Evolutionary conservation across 2,329 filamentous ascomycete genomes (phyloP).

Genomic region (Aureobasidium sp.): DNA sequence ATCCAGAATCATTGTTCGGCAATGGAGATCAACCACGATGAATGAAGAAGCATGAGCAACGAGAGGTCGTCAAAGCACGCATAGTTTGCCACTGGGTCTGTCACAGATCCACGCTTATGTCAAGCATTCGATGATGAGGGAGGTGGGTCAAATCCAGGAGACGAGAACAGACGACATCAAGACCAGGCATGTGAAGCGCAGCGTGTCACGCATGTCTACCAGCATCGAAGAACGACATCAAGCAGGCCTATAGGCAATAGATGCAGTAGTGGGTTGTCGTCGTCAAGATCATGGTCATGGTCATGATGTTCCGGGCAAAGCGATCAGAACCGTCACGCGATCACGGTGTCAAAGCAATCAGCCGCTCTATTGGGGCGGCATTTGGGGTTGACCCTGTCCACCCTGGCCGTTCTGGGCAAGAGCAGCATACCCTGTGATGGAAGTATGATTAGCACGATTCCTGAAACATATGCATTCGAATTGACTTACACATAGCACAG

Average conservation of each 20-base stretch:
- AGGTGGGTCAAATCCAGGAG: constrained; percentile 11
- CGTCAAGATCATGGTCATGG: background rate
- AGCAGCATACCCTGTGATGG: constrained; percentile 49
- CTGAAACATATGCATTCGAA: background rate
- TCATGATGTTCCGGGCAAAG: background rate
- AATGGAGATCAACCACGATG: background rate
- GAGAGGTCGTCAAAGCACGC: background rate
- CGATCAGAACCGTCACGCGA: constrained; percentile 9
- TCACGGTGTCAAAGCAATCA: constrained; percentile 11
- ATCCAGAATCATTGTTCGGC: background rate
- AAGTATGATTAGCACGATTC: background rate
- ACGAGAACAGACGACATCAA: background rate
- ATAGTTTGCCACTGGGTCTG: background rate
- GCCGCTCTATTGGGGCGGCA: constrained; percentile 9
- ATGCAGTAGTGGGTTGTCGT: background rate
- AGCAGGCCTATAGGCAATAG: constrained; percentile 7
- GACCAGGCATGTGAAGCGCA: constrained; percentile 11
- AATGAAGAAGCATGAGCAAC: constrained; percentile 3
- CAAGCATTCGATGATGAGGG: background rate
- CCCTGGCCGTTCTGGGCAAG: constrained; percentile 44
- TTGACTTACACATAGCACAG: constrained; percentile 55
- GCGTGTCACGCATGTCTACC: constrained; percentile 13
- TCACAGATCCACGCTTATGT: constrained; percentile 8
- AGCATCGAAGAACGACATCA: constrained; percentile 9
- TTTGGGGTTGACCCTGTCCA: constrained; percentile 12